These are phyloP conservation scores for Cyclotella distinguenda DNA, from an alignment of 108 stramenopile species.

Conservation along the genomic window DNA sequence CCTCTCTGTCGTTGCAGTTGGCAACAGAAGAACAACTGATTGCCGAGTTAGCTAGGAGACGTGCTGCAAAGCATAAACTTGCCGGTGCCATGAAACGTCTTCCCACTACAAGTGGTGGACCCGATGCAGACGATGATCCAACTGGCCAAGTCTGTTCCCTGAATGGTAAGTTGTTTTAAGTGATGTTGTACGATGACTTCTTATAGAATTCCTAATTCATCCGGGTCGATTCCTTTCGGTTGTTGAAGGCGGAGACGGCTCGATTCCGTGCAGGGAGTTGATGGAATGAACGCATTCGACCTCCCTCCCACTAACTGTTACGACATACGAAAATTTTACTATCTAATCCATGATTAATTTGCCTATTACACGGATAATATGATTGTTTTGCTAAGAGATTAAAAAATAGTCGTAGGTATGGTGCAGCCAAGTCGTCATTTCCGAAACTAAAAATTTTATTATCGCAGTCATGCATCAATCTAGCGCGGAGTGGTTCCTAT, in stretches of 20 bases:
- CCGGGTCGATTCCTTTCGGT: background rate
- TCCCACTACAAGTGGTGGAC: constrained; percentile 13
- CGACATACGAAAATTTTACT: too few species aligned
- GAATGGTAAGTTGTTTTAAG: background rate
- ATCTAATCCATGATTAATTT: too few species aligned
- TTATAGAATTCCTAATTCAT: background rate
- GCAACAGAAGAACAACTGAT: constrained; percentile 76
- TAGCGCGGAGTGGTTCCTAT: too few species aligned
- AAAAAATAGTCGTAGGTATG: too few species aligned
- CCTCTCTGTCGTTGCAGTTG: constrained; percentile 25
- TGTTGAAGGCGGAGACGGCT: constrained; percentile 58
- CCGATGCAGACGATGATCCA: constrained; percentile 42
- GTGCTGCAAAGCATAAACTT: constrained; percentile 59
- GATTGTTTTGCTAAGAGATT: too few species aligned
- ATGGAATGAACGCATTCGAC: constrained; percentile 55
- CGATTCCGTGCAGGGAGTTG: constrained; percentile 72
- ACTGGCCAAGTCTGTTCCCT: constrained; percentile 80
- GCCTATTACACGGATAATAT: too few species aligned
- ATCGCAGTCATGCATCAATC: too few species aligned
- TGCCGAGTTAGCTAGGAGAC: constrained; percentile 69
- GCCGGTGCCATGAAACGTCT: constrained; percentile 67
- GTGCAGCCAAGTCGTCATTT: too few species aligned
- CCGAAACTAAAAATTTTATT: too few species aligned
- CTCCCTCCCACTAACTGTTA: too few species aligned
- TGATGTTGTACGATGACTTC: too few species aligned